These are phyloP conservation scores for Inga laurina DNA, from an alignment of 306 rosid genomes.

Conservation along the genomic window DNA sequence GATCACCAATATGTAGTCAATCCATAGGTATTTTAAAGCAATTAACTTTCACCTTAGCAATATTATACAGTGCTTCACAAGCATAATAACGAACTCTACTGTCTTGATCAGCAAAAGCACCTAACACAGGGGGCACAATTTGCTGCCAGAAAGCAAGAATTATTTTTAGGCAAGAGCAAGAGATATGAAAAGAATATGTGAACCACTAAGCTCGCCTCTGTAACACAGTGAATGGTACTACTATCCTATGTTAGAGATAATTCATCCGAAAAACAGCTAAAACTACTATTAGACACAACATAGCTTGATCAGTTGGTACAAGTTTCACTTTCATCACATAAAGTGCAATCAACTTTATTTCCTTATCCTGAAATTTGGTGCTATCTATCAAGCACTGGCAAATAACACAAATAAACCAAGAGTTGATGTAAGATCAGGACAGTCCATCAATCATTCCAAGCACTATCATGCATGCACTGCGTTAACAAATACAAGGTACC, in stretches of 20 bases:
- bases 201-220: neutral
- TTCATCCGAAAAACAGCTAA: neutral
- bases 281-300: neutral
- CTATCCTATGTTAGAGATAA: neutral
- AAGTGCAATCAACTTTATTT: neutral
- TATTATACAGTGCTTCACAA: constrained; percentile 94
- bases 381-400: constrained; percentile 10
- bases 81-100: constrained; percentile 99
- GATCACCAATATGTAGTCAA: constrained; percentile 14
- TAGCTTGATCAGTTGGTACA: neutral
- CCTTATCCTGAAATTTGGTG: constrained; percentile 13
- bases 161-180: constrained; percentile 22
- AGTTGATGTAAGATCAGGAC: neutral
- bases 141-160: constrained; percentile 60
- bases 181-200: constrained; percentile 17
- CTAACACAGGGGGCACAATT: constrained; percentile 91
- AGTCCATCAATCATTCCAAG: constrained; percentile 1
- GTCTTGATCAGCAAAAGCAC: constrained; percentile 90
- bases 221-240: neutral
- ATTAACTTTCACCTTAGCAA: constrained; percentile 80
- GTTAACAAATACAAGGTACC: neutral
- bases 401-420: neutral
- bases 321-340: neutral
- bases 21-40: constrained; percentile 15
- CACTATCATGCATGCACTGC: constrained; percentile 1